Conservation (phyloP, 208 protist species). For the Leishmania lainsoni region DNA sequence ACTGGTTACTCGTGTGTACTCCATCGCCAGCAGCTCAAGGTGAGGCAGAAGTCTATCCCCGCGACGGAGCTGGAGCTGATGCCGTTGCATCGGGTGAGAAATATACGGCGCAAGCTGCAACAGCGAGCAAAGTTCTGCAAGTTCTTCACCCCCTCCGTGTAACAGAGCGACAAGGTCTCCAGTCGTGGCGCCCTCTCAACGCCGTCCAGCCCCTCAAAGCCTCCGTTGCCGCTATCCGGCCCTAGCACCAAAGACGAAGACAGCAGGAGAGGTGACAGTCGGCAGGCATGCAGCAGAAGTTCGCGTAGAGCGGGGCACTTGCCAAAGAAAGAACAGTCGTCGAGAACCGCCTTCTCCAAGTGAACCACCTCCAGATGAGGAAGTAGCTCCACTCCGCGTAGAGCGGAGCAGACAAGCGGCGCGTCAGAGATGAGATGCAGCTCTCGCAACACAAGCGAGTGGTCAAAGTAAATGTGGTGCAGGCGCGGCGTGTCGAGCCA, state of each 20-base stretch:
- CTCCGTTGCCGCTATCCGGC: not conserved
- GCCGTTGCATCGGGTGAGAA: conserved; percentile 63
- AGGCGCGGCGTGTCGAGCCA: conserved; percentile 58
- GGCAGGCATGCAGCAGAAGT: conserved; percentile 57
- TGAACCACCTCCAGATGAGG: conserved; percentile 59
- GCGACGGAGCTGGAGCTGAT: conserved; percentile 43
- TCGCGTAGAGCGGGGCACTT: conserved; percentile 39
- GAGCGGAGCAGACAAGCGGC: conserved; percentile 35
- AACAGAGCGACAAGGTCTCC: conserved; percentile 55
- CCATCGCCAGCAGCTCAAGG: conserved; percentile 45
- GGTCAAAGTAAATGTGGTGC: conserved; percentile 23
- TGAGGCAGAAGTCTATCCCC: conserved; percentile 46
- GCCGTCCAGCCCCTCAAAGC: conserved; percentile 30
- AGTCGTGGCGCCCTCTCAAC: conserved; percentile 46
- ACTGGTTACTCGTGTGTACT: conserved; percentile 66
- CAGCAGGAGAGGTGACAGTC: conserved; percentile 29
- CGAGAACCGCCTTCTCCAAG: conserved; percentile 44
- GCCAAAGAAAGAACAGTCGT: conserved; percentile 49
- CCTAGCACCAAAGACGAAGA: not conserved
- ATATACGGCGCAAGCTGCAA: conserved; percentile 39
- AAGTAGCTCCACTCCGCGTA: conserved; percentile 48
- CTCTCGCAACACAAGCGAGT: conserved; percentile 37
- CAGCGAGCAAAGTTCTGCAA: conserved; percentile 45
- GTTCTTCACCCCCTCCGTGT: conserved; percentile 44
- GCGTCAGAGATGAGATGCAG: conserved; percentile 56